Evolutionary conservation across 805 yeast species (phyloP).

Genomic region (Schwanniomyces polymorphus): DNA sequence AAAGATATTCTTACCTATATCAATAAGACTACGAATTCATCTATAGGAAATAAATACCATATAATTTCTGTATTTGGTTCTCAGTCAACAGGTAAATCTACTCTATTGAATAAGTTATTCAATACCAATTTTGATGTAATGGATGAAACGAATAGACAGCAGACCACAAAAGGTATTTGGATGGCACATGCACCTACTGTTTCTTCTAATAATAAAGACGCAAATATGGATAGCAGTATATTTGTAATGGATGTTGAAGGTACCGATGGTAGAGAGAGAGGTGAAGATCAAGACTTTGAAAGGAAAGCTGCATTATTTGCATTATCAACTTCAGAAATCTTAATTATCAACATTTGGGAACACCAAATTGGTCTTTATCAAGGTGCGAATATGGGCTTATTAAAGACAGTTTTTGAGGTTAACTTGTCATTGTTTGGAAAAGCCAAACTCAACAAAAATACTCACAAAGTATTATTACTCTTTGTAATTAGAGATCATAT

Average conservation of each 20-base stretch:
- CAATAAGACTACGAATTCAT: slow-evolving; percentile 25
- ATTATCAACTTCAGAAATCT: slow-evolving; percentile 82
- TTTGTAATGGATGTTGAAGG: slow-evolving; percentile 98
- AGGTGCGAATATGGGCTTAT: slow-evolving; percentile 94
- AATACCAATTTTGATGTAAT: slow-evolving; percentile 89
- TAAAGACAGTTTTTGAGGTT: slow-evolving; percentile 96
- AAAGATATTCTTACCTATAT: slow-evolving; percentile 32
- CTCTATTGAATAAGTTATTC: slow-evolving; percentile 81
- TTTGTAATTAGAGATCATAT: slow-evolving; percentile 93
- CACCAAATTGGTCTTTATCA: slow-evolving; percentile 95
- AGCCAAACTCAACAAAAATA: slow-evolving; percentile 31
- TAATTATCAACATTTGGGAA: slow-evolving; percentile 95
- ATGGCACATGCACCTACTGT: slow-evolving; percentile 39
- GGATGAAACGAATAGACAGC: slow-evolving; percentile 84
- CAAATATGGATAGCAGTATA: slow-evolving; percentile 35
- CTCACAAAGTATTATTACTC: slow-evolving; percentile 65
- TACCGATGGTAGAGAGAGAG: slow-evolving; percentile 96
- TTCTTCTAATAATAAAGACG: slow-evolving; percentile 10
- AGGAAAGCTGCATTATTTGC: slow-evolving; percentile 96
- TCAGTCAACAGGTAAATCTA: slow-evolving; percentile 95
- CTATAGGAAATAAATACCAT: slow-evolving; percentile 73
- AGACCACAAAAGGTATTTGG: slow-evolving; percentile 63
- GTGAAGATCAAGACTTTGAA: slow-evolving; percentile 98
- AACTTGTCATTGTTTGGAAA: slow-evolving; percentile 82
- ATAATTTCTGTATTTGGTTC: slow-evolving; percentile 96